These are phyloP conservation scores for Agaricus blazei DNA, from an alignment of 768 basidiomycete genomes.

Conservation along the genomic window DNA sequence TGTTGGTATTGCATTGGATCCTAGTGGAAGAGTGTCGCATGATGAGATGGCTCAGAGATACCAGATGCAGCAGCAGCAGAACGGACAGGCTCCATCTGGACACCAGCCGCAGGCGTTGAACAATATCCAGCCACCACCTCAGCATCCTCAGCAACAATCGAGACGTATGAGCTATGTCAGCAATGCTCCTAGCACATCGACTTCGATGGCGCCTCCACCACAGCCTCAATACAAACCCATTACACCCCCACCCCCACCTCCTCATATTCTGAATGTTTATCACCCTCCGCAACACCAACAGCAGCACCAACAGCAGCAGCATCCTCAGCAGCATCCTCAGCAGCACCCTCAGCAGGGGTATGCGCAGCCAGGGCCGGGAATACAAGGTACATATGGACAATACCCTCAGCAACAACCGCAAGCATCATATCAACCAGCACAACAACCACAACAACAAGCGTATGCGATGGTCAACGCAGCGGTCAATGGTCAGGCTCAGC, in stretches of 20 bases:
- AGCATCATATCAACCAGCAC: slow-evolving; percentile 23
- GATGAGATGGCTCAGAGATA: slow-evolving; percentile 72
- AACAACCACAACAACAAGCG: slow-evolving; percentile 17
- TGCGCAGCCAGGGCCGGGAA: slow-evolving; percentile 13
- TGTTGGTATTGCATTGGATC: slow-evolving; percentile 81
- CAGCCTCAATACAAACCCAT: slow-evolving; percentile 25
- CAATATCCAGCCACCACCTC: slow-evolving; percentile 19
- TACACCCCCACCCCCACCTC: slow-evolving; percentile 29
- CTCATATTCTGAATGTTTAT: slow-evolving; percentile 22
- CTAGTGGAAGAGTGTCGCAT: slow-evolving; percentile 72
- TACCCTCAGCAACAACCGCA: slow-evolving; percentile 15
- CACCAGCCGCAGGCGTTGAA: slow-evolving; percentile 15
- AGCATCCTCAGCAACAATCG: slow-evolving; percentile 24
- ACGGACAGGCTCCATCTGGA: slow-evolving; percentile 15
- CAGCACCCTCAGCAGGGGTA: slow-evolving; percentile 20
- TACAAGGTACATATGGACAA: slow-evolving; percentile 15
- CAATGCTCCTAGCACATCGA: slow-evolving; percentile 17
- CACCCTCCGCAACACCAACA: slow-evolving; percentile 25
- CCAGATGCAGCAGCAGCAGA: slow-evolving; percentile 36
- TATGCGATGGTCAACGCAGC: slow-evolving; percentile 10
- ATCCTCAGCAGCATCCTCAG: slow-evolving; percentile 21
- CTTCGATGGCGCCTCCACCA: slow-evolving; percentile 25
- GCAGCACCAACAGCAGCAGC: slow-evolving; percentile 18
- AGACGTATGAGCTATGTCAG: slow-evolving; percentile 32
- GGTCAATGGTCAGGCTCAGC: neutral